Evolutionary conservation across 2,329 filamentous ascomycete species (phyloP), one percentile per base, ranked within the genome.

Genomic region (Fusarium sterilihyphosum): DNA sequence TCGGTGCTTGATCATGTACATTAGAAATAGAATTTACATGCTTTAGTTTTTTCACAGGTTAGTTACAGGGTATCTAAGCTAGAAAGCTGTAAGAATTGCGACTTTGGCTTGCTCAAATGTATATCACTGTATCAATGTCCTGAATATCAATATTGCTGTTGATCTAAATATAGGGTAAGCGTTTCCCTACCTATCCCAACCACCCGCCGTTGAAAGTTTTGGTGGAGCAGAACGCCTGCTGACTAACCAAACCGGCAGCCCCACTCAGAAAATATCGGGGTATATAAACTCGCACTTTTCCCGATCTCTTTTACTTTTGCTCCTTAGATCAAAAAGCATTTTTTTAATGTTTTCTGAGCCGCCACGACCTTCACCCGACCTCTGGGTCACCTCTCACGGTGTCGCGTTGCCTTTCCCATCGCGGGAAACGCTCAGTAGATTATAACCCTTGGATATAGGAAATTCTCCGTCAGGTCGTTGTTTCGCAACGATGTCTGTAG

Each of bases 301-400:
- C 69, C 70, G 50, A 71, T 82, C 73, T 78, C 73, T 80, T 82
- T 82, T 82, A 80, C 81, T 80, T 82, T 83, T 75, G 70, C 80
- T 81, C 82, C 83, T 86, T 84, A 84, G 86, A 90, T 90, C 88
- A 90, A 90, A 90, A 90, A 90, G 88, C 85, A 85, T 81, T 69
- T 69, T 69, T 57, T 71, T 50, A 70, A 66, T 70, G 67, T 70
- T 70, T 70, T 70, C 84, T 89, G 87, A 89, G 87, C 84, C 84
- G 89, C 88, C 88, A 90, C 88, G 88, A 90, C 88, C 88, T 84
- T 87, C 88, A 90, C 85, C 85, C 84, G 74, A 54, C 61, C 72
- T 53, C 20, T 58, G 33, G 69, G 65, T 69, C 54, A 66, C 63
- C 76, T 79, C 79, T 84, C 81, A 90, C 88, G 88, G 88, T 90